These are phyloP conservation scores for Kwoniella botswanensis DNA, from an alignment of 768 basidiomycete species.

Conservation along the genomic window DNA sequence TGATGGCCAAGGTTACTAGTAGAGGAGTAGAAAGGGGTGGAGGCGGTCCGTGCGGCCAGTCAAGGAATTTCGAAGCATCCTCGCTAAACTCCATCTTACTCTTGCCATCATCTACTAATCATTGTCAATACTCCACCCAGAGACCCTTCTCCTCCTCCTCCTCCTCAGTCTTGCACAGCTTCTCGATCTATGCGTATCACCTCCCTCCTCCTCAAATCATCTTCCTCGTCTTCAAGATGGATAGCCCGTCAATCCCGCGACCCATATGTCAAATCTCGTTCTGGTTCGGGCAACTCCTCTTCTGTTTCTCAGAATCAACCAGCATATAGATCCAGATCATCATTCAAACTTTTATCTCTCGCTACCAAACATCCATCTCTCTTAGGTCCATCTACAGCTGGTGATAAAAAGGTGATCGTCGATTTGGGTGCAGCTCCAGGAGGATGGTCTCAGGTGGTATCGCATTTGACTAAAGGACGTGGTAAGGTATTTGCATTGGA, in stretches of 20 bases:
- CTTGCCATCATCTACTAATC: not conserved
- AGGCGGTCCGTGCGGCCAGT: constrained; percentile 3
- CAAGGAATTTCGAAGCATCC: not conserved
- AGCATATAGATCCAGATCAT: constrained; percentile 79
- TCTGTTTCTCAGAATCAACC: not conserved
- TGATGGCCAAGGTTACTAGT: not conserved
- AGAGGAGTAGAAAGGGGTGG: not conserved
- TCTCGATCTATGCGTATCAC: constrained; percentile 5
- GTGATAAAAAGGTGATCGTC: constrained; percentile 67
- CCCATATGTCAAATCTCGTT: constrained; percentile 56
- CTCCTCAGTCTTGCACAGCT: not conserved
- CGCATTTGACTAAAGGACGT: constrained; percentile 11
- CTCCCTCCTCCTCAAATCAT: constrained; percentile 4
- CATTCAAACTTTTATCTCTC: constrained; percentile 88
- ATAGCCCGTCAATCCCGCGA: constrained; percentile 56
- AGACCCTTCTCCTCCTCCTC: not conserved
- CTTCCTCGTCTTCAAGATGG: constrained; percentile 56
- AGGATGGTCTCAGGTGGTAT: constrained; percentile 86
- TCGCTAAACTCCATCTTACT: not conserved
- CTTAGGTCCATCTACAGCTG: constrained; percentile 63
- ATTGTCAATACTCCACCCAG: not conserved
- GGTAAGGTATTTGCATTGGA: constrained; percentile 76
- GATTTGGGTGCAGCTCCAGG: constrained; percentile 93
- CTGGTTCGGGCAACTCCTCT: constrained; percentile 6
- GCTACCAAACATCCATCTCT: constrained; percentile 64